phyloP scores from a whole-genome alignment of 169 alveolate species.

The Plasmodium cynomolgi region DNA sequence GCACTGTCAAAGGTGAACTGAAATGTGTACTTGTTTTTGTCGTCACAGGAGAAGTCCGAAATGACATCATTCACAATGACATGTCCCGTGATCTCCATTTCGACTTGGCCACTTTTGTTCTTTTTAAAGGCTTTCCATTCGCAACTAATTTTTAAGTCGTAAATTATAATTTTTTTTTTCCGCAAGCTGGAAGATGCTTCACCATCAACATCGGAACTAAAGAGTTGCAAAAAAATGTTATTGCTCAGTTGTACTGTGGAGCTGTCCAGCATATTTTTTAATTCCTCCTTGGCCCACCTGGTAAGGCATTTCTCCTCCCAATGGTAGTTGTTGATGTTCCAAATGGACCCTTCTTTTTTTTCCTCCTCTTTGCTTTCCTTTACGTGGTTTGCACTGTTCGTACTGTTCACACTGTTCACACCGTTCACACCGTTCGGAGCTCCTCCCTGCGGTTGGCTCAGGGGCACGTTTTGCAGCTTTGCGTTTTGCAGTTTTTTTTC shows the following conservation, averaged over 20 bases:
- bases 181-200: conserved; percentile 82
- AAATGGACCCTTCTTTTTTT: conserved; percentile 77
- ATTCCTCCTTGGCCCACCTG: conserved; percentile 78
- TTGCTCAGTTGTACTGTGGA: conserved; percentile 34
- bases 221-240: conserved; percentile 52
- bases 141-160: conserved; percentile 44
- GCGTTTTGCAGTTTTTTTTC: conserved; percentile 24
- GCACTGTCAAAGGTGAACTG: conserved; percentile 24
- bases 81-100: conserved; percentile 52
- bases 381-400: neutral
- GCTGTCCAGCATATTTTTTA: conserved; percentile 55
- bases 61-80: conserved; percentile 36
- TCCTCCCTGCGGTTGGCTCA: neutral
- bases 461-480: neutral
- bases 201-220: conserved; percentile 72
- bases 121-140: conserved; percentile 65
- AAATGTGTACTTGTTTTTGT: conserved; percentile 27
- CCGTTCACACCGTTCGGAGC: neutral
- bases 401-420: neutral
- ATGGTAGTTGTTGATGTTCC: conserved; percentile 83
- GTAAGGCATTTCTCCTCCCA: conserved; percentile 81
- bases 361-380: neutral
- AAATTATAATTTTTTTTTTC: conserved; percentile 76
- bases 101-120: conserved; percentile 38
- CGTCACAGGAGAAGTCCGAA: conserved; percentile 45